Evolutionary conservation across 306 rosid species (phyloP).

Genomic region (Lathyrus tuberosus): DNA sequence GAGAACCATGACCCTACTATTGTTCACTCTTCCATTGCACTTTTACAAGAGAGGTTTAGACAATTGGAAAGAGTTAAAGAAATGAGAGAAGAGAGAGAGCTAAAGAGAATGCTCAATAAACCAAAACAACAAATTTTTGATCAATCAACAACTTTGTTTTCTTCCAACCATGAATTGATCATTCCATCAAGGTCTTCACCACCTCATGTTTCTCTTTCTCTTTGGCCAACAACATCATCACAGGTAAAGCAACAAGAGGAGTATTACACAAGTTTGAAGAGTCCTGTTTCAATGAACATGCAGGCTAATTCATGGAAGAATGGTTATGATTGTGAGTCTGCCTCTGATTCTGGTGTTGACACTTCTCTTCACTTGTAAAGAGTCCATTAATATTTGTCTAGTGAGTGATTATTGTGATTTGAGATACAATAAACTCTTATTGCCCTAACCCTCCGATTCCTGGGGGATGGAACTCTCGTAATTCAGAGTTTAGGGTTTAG

Average conservation of each 20-base stretch:
- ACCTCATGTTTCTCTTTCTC: conserved; percentile 65
- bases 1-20: conserved; percentile 48
- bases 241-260: conserved; percentile 20
- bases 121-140: conserved; percentile 38
- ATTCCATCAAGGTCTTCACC: conserved; percentile 44
- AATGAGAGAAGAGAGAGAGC: conserved; percentile 83
- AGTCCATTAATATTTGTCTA: conserved; percentile 5
- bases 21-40: conserved; percentile 72
- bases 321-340: conserved; percentile 41
- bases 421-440: conserved; percentile 32
- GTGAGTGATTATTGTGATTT: conserved; percentile 30
- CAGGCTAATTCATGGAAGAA: conserved; percentile 42
- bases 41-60: conserved; percentile 88
- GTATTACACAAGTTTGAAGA: conserved; percentile 29
- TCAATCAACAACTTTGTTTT: conserved; percentile 41
- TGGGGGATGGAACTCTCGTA: neutral
- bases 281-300: conserved; percentile 41
- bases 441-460: neutral
- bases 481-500: neutral
- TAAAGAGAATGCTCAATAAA: conserved; percentile 46
- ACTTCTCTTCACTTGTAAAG: conserved; percentile 89
- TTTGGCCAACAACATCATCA: conserved; percentile 61
- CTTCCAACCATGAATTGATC: conserved; percentile 46
- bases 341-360: conserved; percentile 62
- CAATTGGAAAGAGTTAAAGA: conserved; percentile 80